Conservation (phyloP, 2,329 filamentous ascomycete species). For the Aspergillus carbonarius region DNA sequence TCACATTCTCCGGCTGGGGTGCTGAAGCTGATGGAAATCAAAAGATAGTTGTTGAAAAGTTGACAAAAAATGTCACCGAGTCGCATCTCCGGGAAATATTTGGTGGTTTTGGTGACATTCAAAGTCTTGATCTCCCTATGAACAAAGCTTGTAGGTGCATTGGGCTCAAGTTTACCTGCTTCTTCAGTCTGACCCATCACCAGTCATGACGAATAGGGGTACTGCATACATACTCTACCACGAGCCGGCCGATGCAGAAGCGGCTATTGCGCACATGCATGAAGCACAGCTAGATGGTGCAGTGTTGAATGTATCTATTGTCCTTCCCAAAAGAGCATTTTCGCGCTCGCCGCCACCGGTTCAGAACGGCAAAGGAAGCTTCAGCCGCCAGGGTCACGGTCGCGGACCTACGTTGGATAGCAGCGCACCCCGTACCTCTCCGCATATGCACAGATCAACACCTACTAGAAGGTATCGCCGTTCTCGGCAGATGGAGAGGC, state of each 20-base stretch:
- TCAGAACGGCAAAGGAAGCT: conserved; percentile 61
- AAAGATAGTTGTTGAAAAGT: conserved; percentile 90
- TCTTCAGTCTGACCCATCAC: conserved; percentile 1
- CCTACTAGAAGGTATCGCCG: conserved; percentile 42
- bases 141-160: conserved; percentile 71
- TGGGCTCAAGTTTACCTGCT: neutral
- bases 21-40: neutral
- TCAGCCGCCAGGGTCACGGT: conserved; percentile 48
- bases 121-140: conserved; percentile 84
- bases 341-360: conserved; percentile 74
- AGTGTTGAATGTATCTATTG: conserved; percentile 81
- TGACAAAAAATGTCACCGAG: conserved; percentile 93
- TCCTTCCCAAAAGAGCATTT: conserved; percentile 78
- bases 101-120: conserved; percentile 78
- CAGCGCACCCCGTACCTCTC: conserved; percentile 26
- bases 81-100: conserved; percentile 90
- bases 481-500: conserved; percentile 47
- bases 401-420: conserved; percentile 27
- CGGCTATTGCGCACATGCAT: conserved; percentile 94
- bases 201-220: conserved; percentile 85
- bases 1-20: neutral
- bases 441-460: conserved; percentile 31
- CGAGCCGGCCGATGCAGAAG: conserved; percentile 74
- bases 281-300: conserved; percentile 90
- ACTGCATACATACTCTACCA: conserved; percentile 89